These are phyloP conservation scores for Oxyria digyna DNA, from an alignment of 148 eudicot genomes.

Conservation along the genomic window DNA sequence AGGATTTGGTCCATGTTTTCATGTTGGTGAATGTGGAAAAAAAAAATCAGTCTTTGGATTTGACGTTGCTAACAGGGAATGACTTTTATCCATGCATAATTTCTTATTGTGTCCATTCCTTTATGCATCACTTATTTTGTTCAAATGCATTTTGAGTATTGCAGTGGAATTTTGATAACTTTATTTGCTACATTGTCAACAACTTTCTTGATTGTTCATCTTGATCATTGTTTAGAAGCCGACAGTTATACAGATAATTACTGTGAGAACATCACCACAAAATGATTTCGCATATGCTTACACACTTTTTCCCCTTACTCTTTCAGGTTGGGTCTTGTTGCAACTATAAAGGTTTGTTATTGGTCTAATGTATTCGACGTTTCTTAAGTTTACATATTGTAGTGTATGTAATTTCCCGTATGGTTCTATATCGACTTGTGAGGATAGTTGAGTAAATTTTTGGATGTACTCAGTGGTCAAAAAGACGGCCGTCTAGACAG, in stretches of 20 bases:
- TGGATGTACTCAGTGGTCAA: too few species aligned
- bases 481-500: too few species aligned
- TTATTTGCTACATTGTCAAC: neutral
- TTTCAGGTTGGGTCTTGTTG: conserved; percentile 22
- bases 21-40: neutral
- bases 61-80: neutral
- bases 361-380: neutral
- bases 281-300: neutral
- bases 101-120: neutral
- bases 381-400: neutral
- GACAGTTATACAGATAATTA: neutral
- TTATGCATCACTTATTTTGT: neutral
- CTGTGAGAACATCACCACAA: neutral
- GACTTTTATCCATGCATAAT: neutral
- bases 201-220: neutral
- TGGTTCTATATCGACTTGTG: neutral
- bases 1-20: neutral
- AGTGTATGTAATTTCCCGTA: neutral
- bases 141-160: neutral
- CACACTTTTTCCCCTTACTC: neutral
- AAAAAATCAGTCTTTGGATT: neutral
- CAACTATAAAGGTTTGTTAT: conserved; percentile 17
- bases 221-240: neutral
- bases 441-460: neutral
- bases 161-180: neutral